Percentiles rank a stretch among this genome's conserved stretches.
Conservation (phyloP, 257 asterid species). For the Lycium ferocissimum region DNA sequence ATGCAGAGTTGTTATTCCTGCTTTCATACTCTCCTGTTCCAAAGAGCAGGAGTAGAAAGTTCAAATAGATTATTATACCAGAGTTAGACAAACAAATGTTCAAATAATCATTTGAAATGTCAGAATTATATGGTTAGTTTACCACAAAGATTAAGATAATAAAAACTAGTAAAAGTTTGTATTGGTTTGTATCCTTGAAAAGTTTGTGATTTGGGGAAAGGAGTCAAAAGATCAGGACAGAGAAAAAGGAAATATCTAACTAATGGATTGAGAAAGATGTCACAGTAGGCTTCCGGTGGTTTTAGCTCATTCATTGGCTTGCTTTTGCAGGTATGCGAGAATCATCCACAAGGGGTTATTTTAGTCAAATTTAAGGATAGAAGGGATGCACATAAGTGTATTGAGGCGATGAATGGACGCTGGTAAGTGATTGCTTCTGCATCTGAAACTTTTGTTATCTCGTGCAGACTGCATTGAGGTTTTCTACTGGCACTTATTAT, state of each 20-base stretch:
- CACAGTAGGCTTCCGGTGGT: background rate
- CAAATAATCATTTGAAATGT: background rate
- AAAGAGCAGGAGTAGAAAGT: constrained; percentile 15
- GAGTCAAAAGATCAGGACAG: background rate
- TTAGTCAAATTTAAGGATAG: constrained; percentile 80
- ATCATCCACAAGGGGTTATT: constrained; percentile 89
- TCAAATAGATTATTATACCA: constrained; percentile 9
- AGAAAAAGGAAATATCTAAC: background rate
- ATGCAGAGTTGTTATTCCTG: background rate
- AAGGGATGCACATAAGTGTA: constrained; percentile 84
- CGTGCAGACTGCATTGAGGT: background rate
- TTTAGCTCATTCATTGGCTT: constrained; percentile 32
- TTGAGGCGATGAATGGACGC: constrained; percentile 90
- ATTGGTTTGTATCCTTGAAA: background rate
- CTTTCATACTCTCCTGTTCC: background rate
- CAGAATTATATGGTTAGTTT: background rate
- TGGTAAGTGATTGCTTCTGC: constrained; percentile 56
- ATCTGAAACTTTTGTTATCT: background rate
- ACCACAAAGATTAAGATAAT: background rate
- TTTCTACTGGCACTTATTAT: background rate
- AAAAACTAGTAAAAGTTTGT: background rate
- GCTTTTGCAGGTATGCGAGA: constrained; percentile 79
- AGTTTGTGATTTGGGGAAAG: background rate
- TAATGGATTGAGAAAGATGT: background rate
- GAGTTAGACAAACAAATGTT: background rate